Conservation (phyloP, 2,329 filamentous ascomycete species). For the Pleoardoris graminearum region DNA sequence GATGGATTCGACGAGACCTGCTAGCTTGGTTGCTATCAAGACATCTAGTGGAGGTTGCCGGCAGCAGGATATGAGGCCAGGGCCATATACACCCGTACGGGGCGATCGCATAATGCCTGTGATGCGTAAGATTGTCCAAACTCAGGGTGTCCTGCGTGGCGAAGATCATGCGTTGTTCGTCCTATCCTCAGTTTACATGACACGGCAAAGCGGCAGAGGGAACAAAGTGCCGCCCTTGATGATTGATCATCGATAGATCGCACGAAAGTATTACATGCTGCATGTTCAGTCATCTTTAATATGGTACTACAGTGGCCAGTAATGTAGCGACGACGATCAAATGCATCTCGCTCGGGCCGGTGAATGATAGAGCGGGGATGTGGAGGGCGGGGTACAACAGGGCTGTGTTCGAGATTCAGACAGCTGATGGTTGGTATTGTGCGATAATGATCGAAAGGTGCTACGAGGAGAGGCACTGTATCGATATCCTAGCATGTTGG, state of each 20-base stretch:
- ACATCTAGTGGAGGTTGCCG: too few species aligned
- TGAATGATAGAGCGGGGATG: not conserved
- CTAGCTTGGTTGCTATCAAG: too few species aligned
- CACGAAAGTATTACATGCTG: not conserved
- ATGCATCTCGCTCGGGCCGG: not conserved
- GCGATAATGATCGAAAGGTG: not conserved
- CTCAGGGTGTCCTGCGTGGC: too few species aligned
- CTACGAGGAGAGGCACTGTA: not conserved
- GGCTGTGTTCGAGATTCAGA: constrained; percentile 6
- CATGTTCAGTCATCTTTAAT: not conserved
- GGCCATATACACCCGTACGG: not conserved
- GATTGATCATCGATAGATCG: not conserved
- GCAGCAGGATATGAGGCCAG: not conserved
- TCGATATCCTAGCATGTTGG: not conserved
- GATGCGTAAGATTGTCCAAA: not conserved
- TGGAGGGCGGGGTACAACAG: constrained; percentile 3
- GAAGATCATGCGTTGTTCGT: not conserved
- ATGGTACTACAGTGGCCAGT: not conserved
- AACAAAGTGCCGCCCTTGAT: not conserved
- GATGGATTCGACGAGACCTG: too few species aligned
- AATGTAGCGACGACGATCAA: not conserved
- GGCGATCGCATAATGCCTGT: not conserved
- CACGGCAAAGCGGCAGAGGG: not conserved
- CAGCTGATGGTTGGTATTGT: not conserved
- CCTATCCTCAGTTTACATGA: not conserved